phyloP scores from a whole-genome alignment of 108 stramenopile genomes.

The Parietichytrium sp. region DNA sequence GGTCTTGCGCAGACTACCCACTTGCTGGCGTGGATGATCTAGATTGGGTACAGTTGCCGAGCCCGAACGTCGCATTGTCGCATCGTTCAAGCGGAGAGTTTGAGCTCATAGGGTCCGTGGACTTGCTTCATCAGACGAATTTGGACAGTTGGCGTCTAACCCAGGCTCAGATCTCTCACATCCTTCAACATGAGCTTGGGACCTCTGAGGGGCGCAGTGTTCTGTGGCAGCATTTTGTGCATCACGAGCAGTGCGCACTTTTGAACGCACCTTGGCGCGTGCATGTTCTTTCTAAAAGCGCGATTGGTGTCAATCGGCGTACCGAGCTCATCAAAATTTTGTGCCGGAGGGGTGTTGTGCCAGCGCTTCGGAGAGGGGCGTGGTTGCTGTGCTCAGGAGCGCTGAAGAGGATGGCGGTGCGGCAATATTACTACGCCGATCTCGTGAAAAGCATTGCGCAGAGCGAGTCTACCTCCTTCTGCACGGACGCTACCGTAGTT shows the following conservation, averaged over 20 bases:
- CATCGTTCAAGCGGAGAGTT: no score
- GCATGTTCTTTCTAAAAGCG: no score
- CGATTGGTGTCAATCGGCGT: no score
- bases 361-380: neutral
- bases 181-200: neutral
- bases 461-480: neutral
- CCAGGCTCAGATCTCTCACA: no score
- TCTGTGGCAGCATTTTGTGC: neutral
- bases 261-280: constrained; percentile 11
- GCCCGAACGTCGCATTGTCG: no score
- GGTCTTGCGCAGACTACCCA: no score
- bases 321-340: no score
- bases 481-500: neutral
- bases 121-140: no score
- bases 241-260: neutral
- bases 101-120: no score
- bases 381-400: constrained; percentile 9
- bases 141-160: no score
- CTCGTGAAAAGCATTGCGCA: neutral
- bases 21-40: no score
- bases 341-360: neutral
- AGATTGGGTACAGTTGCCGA: no score
- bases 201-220: neutral
- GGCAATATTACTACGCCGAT: neutral
- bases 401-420: constrained; percentile 28